Evolutionary conservation across 495 filamentous ascomycete species (phyloP).

Genomic region (Aspergillus affinis): DNA sequence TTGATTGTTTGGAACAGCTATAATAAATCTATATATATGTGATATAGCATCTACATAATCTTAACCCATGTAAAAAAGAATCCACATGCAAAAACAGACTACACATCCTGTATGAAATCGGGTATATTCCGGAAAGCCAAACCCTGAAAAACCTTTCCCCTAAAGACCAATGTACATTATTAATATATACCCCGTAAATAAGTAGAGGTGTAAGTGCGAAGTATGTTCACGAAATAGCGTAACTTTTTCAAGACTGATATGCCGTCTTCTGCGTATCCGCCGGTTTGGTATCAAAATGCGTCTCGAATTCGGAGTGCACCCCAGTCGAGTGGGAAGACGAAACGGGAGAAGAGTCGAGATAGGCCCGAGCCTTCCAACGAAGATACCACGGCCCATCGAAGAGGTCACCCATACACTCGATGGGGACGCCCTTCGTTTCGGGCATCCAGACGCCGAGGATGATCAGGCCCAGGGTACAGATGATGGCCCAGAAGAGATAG

Average conservation of each 20-base stretch:
- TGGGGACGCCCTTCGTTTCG: constrained; percentile 45
- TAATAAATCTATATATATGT: neutral
- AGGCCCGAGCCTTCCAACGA: constrained; percentile 37
- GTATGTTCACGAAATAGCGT: neutral
- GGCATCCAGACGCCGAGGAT: constrained; percentile 49
- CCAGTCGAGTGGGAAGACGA: constrained; percentile 8
- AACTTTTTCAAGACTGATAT: neutral
- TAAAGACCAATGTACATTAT: neutral
- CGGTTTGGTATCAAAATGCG: constrained; percentile 4
- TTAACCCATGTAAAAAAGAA: neutral
- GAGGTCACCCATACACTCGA: constrained; percentile 47
- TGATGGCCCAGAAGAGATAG: constrained; percentile 45
- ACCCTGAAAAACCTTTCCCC: neutral
- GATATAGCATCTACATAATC: neutral
- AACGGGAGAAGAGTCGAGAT: neutral
- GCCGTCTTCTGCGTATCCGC: neutral
- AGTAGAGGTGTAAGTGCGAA: neutral
- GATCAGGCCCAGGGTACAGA: constrained; percentile 41
- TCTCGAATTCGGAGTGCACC: neutral
- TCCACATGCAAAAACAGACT: neutral
- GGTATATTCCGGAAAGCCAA: neutral
- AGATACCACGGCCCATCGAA: constrained; percentile 46
- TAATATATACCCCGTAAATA: neutral
- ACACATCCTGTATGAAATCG: neutral
- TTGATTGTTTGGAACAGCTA: neutral